Evolutionary conservation across 805 yeast species (phyloP).

Genomic region (Candida endomychidarum): DNA sequence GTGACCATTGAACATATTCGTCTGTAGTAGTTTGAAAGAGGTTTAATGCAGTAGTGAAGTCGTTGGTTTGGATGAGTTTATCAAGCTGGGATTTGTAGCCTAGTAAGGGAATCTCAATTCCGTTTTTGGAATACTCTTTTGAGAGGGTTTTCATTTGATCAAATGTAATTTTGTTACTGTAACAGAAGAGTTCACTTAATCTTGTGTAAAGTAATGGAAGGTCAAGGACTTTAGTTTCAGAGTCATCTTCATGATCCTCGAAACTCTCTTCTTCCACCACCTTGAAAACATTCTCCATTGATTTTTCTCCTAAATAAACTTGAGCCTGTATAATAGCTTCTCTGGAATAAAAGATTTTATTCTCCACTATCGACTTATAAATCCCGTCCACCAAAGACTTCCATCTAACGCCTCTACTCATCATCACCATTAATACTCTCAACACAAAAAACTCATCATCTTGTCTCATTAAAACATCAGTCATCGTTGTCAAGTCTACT

Average conservation of each 20-base stretch:
- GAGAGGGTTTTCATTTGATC: background rate
- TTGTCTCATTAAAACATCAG: slow-evolving; percentile 10
- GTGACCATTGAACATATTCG: slow-evolving; percentile 24
- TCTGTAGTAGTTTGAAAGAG: slow-evolving; percentile 34
- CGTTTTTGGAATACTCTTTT: slow-evolving; percentile 10
- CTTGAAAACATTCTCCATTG: background rate
- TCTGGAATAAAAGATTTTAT: slow-evolving; percentile 9
- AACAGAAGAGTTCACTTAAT: slow-evolving; percentile 17
- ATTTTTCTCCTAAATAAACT: slow-evolving; percentile 2
- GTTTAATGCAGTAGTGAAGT: slow-evolving; percentile 24
- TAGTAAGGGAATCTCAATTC: slow-evolving; percentile 17
- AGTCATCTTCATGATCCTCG: background rate
- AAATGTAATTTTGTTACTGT: background rate
- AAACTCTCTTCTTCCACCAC: background rate
- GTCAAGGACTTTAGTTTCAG: slow-evolving; percentile 9
- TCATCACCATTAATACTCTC: background rate
- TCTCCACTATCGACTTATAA: slow-evolving; percentile 1
- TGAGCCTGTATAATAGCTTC: slow-evolving; percentile 13
- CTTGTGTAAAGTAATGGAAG: slow-evolving; percentile 17
- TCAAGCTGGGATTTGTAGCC: slow-evolving; percentile 33
- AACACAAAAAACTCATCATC: slow-evolving; percentile 3
- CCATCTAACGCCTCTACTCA: background rate
- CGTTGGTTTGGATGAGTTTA: slow-evolving; percentile 20
- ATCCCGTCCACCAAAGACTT: background rate
- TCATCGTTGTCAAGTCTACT: background rate